Conservation (phyloP, 805 yeast species). For the Candida verbasci region DNA sequence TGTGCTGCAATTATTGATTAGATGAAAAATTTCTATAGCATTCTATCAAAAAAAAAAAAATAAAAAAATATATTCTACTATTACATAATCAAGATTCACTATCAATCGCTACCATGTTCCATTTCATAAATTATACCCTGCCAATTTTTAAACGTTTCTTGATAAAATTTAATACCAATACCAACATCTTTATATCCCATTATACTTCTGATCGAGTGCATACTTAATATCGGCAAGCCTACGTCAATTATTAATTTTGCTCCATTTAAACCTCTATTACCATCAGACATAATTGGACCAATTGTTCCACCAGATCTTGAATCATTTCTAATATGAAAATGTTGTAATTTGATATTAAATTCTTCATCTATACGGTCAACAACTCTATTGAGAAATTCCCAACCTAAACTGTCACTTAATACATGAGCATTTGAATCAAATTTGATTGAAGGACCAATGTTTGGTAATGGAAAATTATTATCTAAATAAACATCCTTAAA, state of each 20-base stretch:
- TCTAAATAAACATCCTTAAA: constrained; percentile 28
- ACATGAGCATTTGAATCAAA: constrained; percentile 36
- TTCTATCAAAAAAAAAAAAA: constrained; percentile 1
- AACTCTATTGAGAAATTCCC: constrained; percentile 20
- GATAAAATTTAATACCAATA: constrained; percentile 30
- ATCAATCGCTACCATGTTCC: constrained; percentile 1
- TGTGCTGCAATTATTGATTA: neutral
- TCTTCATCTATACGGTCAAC: constrained; percentile 14
- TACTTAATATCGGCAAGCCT: constrained; percentile 38
- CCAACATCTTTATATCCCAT: constrained; percentile 38
- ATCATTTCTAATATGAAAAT: constrained; percentile 39
- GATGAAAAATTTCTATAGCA: neutral
- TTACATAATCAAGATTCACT: neutral
- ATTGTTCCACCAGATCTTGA: constrained; percentile 40
- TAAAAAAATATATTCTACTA: neutral
- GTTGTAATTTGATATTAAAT: constrained; percentile 24
- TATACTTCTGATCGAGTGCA: constrained; percentile 38
- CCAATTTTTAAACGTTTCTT: constrained; percentile 29
- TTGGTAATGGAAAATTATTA: constrained; percentile 33
- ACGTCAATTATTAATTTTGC: constrained; percentile 29
- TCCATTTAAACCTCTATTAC: constrained; percentile 21
- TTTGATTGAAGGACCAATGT: constrained; percentile 34
- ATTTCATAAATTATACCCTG: constrained; percentile 4
- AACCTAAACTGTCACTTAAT: constrained; percentile 31
- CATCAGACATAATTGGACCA: constrained; percentile 37